phyloP scores from a whole-genome alignment of 768 basidiomycete species.

The Tylopilus rubrobrunneus region DNA sequence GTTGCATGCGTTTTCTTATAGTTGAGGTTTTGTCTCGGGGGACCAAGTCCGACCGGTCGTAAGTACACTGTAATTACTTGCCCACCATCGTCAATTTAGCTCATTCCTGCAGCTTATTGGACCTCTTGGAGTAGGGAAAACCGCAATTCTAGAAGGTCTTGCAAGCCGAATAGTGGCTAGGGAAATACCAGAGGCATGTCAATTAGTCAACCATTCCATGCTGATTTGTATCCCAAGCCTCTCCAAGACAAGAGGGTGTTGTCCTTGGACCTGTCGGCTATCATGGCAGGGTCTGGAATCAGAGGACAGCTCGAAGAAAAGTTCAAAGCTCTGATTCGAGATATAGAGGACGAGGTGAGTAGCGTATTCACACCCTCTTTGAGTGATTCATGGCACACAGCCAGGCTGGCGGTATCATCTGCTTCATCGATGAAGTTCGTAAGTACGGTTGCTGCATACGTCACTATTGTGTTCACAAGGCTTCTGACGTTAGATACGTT shows the following conservation, averaged over 20 bases:
- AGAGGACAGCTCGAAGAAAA: constrained; percentile 93
- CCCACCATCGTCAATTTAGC: too few species aligned
- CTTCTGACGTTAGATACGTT: constrained; percentile 50
- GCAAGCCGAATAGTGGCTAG: too few species aligned
- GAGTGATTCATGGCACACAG: constrained; percentile 16
- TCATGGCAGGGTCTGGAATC: constrained; percentile 88
- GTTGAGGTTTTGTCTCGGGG: constrained; percentile 71
- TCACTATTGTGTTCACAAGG: neutral
- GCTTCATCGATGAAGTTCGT: constrained; percentile 95
- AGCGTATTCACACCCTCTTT: constrained; percentile 24
- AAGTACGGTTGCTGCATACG: constrained; percentile 32
- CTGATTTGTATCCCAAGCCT: constrained; percentile 43
- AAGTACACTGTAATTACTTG: constrained; percentile 18
- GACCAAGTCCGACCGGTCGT: constrained; percentile 90
- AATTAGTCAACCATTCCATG: too few species aligned
- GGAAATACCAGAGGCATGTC: too few species aligned
- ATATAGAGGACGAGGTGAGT: constrained; percentile 79
- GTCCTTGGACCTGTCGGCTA: constrained; percentile 76
- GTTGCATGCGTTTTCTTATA: neutral
- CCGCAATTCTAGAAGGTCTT: too few species aligned
- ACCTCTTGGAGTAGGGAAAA: too few species aligned
- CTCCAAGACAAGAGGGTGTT: constrained; percentile 85
- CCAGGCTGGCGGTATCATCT: constrained; percentile 74
- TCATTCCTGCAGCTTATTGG: too few species aligned
- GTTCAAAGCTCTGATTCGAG: constrained; percentile 84